phyloP scores from a whole-genome alignment of 441 rosid species.

The Dalechampia spathulata region DNA sequence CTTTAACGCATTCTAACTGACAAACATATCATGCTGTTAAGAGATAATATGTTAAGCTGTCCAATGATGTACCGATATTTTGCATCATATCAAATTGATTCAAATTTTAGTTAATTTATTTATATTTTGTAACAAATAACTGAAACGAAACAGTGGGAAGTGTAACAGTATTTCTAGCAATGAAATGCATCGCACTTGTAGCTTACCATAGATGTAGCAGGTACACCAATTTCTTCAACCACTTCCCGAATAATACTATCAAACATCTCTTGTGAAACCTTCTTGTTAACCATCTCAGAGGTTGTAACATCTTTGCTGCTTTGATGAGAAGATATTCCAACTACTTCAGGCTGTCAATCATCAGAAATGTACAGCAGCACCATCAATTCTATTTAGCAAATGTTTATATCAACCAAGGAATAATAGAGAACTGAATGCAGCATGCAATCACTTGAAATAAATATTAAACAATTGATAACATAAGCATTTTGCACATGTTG shows the following conservation, averaged over 20 bases:
- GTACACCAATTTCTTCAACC: constrained; percentile 89
- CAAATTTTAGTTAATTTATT: too few species aligned
- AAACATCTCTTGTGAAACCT: constrained; percentile 66
- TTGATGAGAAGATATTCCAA: constrained; percentile 41
- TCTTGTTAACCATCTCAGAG: constrained; percentile 34
- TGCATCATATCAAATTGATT: too few species aligned
- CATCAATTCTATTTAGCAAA: constrained; percentile 2
- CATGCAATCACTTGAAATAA: not conserved
- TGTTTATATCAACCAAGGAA: not conserved
- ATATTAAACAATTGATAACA: too few species aligned
- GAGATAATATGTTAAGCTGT: too few species aligned
- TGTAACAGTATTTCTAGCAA: not conserved
- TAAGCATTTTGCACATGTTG: too few species aligned
- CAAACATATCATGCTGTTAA: too few species aligned
- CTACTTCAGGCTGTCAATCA: constrained; percentile 53
- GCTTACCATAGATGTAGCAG: constrained; percentile 63
- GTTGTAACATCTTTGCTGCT: constrained; percentile 18
- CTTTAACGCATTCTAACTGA: too few species aligned
- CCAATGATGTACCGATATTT: too few species aligned
- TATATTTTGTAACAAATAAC: not conserved
- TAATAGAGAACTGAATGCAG: not conserved
- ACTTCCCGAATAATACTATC: constrained; percentile 73
- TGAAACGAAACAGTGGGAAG: not conserved
- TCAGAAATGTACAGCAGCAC: constrained; percentile 4
- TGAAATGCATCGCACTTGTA: not conserved